phyloP scores from a whole-genome alignment of 2,329 filamentous ascomycete genomes.

The Kalaharituber pfeilii region DNA sequence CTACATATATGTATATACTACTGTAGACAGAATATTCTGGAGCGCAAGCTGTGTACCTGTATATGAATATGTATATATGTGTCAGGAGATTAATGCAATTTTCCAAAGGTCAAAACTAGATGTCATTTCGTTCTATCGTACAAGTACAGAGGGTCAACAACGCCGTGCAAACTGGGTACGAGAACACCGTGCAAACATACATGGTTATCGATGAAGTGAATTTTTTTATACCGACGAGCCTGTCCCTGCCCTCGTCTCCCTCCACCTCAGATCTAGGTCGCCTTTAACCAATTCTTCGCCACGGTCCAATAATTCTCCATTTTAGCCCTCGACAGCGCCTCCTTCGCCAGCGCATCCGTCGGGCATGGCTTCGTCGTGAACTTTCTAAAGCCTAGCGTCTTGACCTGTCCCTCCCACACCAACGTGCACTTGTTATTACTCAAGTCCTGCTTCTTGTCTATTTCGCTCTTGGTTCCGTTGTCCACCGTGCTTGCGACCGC shows the following conservation, averaged over 20 bases:
- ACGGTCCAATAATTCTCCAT: slow-evolving; percentile 92
- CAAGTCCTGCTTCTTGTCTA: slow-evolving; percentile 37
- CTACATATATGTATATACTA: no score
- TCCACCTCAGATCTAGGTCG: neutral
- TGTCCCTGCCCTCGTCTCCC: neutral
- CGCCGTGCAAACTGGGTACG: no score
- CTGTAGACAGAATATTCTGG: no score
- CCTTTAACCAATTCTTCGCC: slow-evolving; percentile 43
- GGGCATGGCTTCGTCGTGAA: slow-evolving; percentile 88
- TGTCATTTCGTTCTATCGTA: no score
- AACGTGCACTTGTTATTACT: slow-evolving; percentile 64
- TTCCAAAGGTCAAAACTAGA: no score
- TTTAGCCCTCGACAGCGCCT: slow-evolving; percentile 60
- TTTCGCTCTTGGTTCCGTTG: slow-evolving; percentile 17
- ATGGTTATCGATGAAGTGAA: no score
- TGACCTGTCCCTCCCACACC: slow-evolving; percentile 82
- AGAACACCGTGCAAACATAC: no score
- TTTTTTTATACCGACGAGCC: neutral
- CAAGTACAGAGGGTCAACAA: no score
- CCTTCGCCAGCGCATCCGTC: slow-evolving; percentile 73
- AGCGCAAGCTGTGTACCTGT: no score
- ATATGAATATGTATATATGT: no score
- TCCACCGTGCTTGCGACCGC: slow-evolving; percentile 10
- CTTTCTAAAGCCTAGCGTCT: slow-evolving; percentile 61
- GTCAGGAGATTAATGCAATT: no score